These are phyloP conservation scores for Penicillium ucsense DNA, from an alignment of 495 filamentous ascomycete genomes.

Conservation along the genomic window DNA sequence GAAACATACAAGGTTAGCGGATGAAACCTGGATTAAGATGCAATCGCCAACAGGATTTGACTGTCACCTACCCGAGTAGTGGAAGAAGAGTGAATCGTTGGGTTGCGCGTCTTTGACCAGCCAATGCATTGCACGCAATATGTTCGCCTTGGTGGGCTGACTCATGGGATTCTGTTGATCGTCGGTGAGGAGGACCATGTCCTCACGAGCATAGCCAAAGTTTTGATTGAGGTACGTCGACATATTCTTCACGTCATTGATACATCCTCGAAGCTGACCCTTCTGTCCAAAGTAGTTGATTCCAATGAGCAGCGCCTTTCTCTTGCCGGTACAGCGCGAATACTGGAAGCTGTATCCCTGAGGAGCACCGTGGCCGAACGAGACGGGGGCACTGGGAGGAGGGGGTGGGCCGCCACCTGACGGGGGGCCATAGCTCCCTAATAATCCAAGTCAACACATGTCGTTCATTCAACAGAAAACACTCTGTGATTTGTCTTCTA, in stretches of 20 bases:
- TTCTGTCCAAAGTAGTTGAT: conserved; percentile 97
- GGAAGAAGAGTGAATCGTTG: conserved; percentile 96
- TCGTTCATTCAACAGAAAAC: background rate
- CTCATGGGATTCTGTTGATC: conserved; percentile 97
- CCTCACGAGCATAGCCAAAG: conserved; percentile 89
- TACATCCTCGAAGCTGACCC: conserved; percentile 87
- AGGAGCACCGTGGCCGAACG: conserved; percentile 73
- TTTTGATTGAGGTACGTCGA: conserved; percentile 80
- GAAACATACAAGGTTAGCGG: no score
- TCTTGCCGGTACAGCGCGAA: conserved; percentile 79
- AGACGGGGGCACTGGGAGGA: conserved; percentile 34
- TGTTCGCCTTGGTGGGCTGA: conserved; percentile 93
- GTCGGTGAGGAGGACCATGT: conserved; percentile 97
- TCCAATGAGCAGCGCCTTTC: conserved; percentile 90
- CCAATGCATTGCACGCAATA: conserved; percentile 97
- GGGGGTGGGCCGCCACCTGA: conserved; percentile 24
- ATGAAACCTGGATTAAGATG: no score
- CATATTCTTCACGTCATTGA: conserved; percentile 99
- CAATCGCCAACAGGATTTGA: no score
- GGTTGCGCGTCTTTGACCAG: conserved; percentile 88
- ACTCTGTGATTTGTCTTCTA: no score
- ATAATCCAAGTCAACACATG: background rate
- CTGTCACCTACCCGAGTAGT: conserved; percentile 73
- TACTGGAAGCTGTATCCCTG: conserved; percentile 78
- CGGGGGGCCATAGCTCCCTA: conserved; percentile 9